Conservation (phyloP, 2,329 filamentous ascomycete genomes). For the Penicillium brevicompactum region DNA sequence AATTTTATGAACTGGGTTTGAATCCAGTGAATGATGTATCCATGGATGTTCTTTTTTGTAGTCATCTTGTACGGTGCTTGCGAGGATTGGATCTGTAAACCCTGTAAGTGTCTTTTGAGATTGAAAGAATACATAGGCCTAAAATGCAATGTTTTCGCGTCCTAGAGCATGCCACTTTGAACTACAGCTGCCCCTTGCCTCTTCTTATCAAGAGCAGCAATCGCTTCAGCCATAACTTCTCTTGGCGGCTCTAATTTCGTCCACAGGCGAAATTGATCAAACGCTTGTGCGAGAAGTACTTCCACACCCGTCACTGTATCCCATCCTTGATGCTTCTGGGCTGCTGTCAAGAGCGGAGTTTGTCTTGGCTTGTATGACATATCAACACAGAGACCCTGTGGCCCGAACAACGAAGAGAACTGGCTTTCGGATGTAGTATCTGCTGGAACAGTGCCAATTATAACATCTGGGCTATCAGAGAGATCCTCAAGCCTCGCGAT, state of each 20-base stretch:
- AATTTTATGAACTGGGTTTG: too few species aligned
- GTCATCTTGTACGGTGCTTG: too few species aligned
- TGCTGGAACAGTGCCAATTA: slow-evolving; percentile 25
- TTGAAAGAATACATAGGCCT: too few species aligned
- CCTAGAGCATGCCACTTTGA: not conserved
- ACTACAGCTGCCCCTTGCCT: not conserved
- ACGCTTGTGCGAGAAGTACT: slow-evolving; percentile 28
- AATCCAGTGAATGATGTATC: too few species aligned
- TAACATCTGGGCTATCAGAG: slow-evolving; percentile 16
- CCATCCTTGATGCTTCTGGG: slow-evolving; percentile 17
- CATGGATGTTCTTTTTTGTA: too few species aligned
- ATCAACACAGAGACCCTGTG: slow-evolving; percentile 19
- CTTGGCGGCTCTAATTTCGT: slow-evolving; percentile 11
- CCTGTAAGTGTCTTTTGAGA: too few species aligned
- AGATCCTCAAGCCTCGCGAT: slow-evolving; percentile 11
- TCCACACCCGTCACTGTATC: slow-evolving; percentile 25
- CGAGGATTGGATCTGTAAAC: too few species aligned
- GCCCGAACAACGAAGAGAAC: slow-evolving; percentile 17
- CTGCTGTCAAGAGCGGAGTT: slow-evolving; percentile 17
- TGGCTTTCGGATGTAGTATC: slow-evolving; percentile 16
- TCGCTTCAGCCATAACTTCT: slow-evolving; percentile 10
- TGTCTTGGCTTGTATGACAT: slow-evolving; percentile 28
- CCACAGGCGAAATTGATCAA: slow-evolving; percentile 29
- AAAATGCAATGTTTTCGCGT: too few species aligned
- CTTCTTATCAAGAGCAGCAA: slow-evolving; percentile 8